A percentile compares a stretch with the other conserved stretches of the same genome.
Conservation (phyloP, 371 early-diverging fungal species). For the Rhizopus stolonifer region DNA sequence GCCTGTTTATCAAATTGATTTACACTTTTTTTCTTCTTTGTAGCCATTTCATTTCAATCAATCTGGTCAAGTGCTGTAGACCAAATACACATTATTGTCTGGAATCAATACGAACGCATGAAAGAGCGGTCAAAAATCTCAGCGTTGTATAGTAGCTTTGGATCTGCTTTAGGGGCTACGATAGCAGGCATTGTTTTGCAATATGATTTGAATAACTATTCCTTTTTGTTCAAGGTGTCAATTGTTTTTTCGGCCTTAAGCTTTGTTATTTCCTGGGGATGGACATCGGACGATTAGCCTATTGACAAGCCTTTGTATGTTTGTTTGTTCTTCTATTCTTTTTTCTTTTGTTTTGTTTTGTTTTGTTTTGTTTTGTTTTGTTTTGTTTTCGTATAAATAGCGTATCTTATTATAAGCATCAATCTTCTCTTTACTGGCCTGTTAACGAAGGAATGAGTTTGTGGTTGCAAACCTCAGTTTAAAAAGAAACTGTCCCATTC, state of each 20-base stretch:
- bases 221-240: constrained; percentile 22
- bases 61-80: constrained; percentile 33
- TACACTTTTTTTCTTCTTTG: too few relatives aligned
- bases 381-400: too few relatives aligned
- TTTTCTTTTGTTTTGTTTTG: too few relatives aligned
- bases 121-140: constrained; percentile 33
- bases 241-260: constrained; percentile 31
- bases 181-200: constrained; percentile 28
- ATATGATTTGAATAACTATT: constrained; percentile 20
- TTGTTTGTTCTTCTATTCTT: too few relatives aligned
- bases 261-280: constrained; percentile 45
- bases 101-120: constrained; percentile 33
- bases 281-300: constrained; percentile 27
- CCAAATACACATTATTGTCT: constrained; percentile 26
- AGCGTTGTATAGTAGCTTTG: constrained; percentile 32
- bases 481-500: too few relatives aligned
- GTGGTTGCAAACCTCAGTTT: too few relatives aligned
- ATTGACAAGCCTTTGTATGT: too few relatives aligned
- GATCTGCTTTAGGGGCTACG: constrained; percentile 32
- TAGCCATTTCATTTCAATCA: constrained; percentile 28
- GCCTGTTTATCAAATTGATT: too few relatives aligned
- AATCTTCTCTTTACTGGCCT: too few relatives aligned
- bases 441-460: too few relatives aligned
- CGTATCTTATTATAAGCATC: too few relatives aligned
- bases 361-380: too few relatives aligned